These are phyloP conservation scores for Podila minutissima DNA, from an alignment of 192 early-diverging fungal genomes.

Conservation along the genomic window DNA sequence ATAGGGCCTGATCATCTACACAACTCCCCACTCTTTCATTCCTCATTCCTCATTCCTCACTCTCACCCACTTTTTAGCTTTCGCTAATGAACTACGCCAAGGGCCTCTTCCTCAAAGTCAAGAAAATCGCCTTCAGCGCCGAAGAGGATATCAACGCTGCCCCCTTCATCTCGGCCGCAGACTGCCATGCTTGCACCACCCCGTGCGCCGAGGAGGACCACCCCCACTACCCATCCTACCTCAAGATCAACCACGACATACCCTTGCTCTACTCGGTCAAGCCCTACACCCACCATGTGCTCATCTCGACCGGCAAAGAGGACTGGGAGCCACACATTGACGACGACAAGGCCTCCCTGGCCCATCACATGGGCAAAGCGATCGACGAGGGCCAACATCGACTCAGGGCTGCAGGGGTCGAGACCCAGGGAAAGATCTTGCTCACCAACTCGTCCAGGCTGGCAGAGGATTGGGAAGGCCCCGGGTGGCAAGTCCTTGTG, in stretches of 20 bases:
- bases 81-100: slow-evolving; percentile 26
- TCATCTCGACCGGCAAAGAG: slow-evolving; percentile 61
- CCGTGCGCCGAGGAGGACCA: slow-evolving; percentile 50
- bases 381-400: slow-evolving; percentile 30
- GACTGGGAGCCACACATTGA: slow-evolving; percentile 65
- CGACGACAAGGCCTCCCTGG: slow-evolving; percentile 56
- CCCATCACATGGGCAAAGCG: slow-evolving; percentile 42
- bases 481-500: slow-evolving; percentile 40
- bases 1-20: not conserved
- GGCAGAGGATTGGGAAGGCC: slow-evolving; percentile 34
- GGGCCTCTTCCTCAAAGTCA: slow-evolving; percentile 17
- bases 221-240: slow-evolving; percentile 56
- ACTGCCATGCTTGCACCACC: slow-evolving; percentile 31
- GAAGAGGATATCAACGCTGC: slow-evolving; percentile 9
- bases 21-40: not conserved
- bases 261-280: slow-evolving; percentile 59
- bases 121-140: no score
- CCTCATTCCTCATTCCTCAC: not conserved
- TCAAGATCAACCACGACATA: slow-evolving; percentile 56
- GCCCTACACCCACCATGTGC: slow-evolving; percentile 64
- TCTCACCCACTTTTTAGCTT: not conserved
- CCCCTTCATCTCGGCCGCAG: slow-evolving; percentile 22
- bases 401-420: not conserved
- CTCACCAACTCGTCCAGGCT: slow-evolving; percentile 31
- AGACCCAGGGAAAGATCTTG: slow-evolving; percentile 6